phyloP scores from a whole-genome alignment of 2,329 filamentous ascomycete genomes.

The Colletotrichum lupini region DNA sequence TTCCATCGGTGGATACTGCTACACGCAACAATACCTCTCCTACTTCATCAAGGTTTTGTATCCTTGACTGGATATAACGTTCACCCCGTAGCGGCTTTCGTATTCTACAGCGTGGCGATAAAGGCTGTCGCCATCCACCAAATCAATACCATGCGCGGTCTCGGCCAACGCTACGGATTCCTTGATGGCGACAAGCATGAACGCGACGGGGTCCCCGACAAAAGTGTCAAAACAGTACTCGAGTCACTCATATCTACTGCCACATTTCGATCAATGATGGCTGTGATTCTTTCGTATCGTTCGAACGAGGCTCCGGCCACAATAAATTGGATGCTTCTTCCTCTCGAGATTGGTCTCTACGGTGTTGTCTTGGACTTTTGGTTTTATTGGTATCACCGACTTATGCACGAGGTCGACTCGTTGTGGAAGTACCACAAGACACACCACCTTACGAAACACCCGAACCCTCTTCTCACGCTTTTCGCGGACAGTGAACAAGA shows the following conservation, averaged over 20 bases:
- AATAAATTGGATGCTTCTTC: slow-evolving; percentile 48
- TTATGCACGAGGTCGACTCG: slow-evolving; percentile 51
- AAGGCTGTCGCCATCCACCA: slow-evolving; percentile 53
- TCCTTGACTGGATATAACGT: slow-evolving; percentile 45
- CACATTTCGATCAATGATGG: slow-evolving; percentile 46
- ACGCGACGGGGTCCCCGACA: slow-evolving; percentile 55
- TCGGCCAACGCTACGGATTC: slow-evolving; percentile 52
- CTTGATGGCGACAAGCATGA: slow-evolving; percentile 56
- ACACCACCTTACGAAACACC: slow-evolving; percentile 58
- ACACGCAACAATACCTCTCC: slow-evolving; percentile 49
- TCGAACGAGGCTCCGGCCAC: slow-evolving; percentile 38
- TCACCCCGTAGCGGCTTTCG: slow-evolving; percentile 42
- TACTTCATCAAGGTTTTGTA: slow-evolving; percentile 49
- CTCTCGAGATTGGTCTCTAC: slow-evolving; percentile 52
- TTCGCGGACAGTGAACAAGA: slow-evolving; percentile 56
- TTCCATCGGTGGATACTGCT: slow-evolving; percentile 52
- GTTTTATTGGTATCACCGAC: slow-evolving; percentile 56
- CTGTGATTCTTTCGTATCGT: slow-evolving; percentile 46
- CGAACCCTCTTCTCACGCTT: slow-evolving; percentile 52
- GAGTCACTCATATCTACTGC: slow-evolving; percentile 47
- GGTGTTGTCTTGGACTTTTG: slow-evolving; percentile 56
- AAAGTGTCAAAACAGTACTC: slow-evolving; percentile 47
- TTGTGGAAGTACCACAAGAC: slow-evolving; percentile 58
- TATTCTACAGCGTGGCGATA: slow-evolving; percentile 52
- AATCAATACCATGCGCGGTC: slow-evolving; percentile 48